Conservation (phyloP, 2,329 filamentous ascomycete genomes). For the Nemania sp. region DNA sequence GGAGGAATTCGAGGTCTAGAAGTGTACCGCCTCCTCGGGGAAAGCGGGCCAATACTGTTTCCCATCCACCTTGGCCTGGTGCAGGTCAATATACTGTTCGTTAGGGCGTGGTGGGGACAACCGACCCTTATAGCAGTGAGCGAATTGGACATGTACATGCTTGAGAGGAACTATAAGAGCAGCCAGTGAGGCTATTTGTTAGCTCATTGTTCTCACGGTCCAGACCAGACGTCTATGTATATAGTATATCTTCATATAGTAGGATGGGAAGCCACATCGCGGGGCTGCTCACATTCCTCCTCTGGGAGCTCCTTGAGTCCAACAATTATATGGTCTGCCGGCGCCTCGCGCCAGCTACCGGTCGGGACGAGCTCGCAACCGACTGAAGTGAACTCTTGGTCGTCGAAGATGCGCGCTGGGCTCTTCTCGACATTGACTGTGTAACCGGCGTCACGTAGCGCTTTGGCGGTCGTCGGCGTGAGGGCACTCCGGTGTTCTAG, state of each 20-base stretch:
- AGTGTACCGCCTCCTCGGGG: slow-evolving; percentile 75
- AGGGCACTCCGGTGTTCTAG: slow-evolving; percentile 55
- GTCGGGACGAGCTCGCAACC: slow-evolving; percentile 68
- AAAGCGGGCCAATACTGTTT: slow-evolving; percentile 77
- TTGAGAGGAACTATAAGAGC: slow-evolving; percentile 60
- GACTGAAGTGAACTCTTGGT: slow-evolving; percentile 62
- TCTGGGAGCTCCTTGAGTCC: slow-evolving; percentile 79
- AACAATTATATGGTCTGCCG: slow-evolving; percentile 70
- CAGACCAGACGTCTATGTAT: too few species aligned
- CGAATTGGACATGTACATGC: slow-evolving; percentile 70
- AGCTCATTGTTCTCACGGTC: neutral
- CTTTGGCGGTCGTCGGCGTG: slow-evolving; percentile 52
- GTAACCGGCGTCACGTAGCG: slow-evolving; percentile 70
- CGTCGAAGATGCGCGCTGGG: slow-evolving; percentile 67
- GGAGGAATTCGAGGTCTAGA: slow-evolving; percentile 85
- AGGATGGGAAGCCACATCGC: too few species aligned
- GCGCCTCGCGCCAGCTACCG: slow-evolving; percentile 69
- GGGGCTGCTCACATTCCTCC: slow-evolving; percentile 60
- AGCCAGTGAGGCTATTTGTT: slow-evolving; percentile 1
- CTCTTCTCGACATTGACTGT: slow-evolving; percentile 68
- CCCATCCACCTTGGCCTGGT: slow-evolving; percentile 69
- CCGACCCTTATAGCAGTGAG: slow-evolving; percentile 75
- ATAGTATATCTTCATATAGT: too few species aligned
- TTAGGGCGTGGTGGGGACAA: neutral
- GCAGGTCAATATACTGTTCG: slow-evolving; percentile 1